Evolutionary conservation across 2,329 filamentous ascomycete genomes (phyloP).

Genomic region (Botrytis tulipae): DNA sequence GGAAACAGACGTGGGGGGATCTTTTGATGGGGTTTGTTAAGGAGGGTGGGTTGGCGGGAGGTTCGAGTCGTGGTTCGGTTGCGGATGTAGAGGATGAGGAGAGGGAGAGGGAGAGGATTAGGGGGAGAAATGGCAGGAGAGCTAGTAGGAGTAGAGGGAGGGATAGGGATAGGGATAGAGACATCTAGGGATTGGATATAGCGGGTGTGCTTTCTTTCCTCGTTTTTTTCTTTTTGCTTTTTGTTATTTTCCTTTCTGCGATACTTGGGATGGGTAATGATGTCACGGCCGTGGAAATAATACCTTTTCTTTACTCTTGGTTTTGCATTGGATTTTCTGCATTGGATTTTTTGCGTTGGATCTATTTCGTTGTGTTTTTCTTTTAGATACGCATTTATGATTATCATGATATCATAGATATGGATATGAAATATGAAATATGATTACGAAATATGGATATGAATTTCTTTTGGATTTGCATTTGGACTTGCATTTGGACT

Average conservation of each 20-base stretch:
- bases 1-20: conserved; percentile 36
- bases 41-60: conserved; percentile 21
- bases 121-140: neutral
- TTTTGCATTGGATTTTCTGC: neutral
- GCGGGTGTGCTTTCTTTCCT: neutral
- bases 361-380: too few species aligned
- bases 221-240: neutral
- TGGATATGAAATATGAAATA: neutral
- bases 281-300: conserved; percentile 1
- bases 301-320: neutral
- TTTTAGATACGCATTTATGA: neutral
- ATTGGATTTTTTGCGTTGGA: neutral
- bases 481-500: too few species aligned
- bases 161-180: neutral
- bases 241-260: neutral
- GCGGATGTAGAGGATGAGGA: neutral
- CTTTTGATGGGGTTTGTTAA: conserved; percentile 32
- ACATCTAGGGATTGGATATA: neutral
- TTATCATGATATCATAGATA: neutral
- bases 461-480: neutral
- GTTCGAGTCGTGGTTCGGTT: neutral
- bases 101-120: neutral
- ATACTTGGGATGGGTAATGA: neutral
- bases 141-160: neutral
- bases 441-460: neutral